These are phyloP conservation scores for Nephelium lappaceum DNA, from an alignment of 345 rosid genomes.

Conservation along the genomic window DNA sequence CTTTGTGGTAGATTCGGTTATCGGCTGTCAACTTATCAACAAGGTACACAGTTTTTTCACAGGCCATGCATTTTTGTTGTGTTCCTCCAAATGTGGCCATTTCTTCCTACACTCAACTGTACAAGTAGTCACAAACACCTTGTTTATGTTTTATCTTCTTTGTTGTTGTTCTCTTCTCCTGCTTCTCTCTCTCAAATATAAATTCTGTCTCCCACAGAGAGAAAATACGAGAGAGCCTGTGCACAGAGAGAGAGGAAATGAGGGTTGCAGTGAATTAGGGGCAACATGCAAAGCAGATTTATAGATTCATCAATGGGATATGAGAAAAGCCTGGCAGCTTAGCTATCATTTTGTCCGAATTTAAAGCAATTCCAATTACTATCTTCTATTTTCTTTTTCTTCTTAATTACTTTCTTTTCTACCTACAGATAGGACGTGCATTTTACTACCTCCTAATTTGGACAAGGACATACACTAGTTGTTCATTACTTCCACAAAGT, in stretches of 20 bases:
- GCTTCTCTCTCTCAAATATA: not conserved
- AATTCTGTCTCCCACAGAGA: not conserved
- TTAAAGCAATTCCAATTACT: conserved; percentile 31
- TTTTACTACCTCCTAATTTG: not conserved
- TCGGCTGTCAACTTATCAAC: conserved; percentile 60
- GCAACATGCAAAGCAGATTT: conserved; percentile 22
- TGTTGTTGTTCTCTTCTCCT: not conserved
- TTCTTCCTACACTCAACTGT: not conserved
- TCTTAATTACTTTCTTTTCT: not conserved
- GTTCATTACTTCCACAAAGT: too few relatives aligned
- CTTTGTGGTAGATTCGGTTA: conserved; percentile 54
- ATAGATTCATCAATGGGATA: conserved; percentile 24
- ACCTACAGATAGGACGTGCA: not conserved
- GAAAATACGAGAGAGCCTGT: not conserved
- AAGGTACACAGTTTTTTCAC: conserved; percentile 63
- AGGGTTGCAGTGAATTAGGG: conserved; percentile 33
- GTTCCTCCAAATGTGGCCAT: conserved; percentile 53
- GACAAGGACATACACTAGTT: not conserved
- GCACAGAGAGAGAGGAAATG: not conserved
- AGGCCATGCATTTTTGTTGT: conserved; percentile 60
- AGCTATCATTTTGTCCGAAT: conserved; percentile 33
- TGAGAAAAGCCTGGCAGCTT: conserved; percentile 13
- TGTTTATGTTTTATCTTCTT: not conserved
- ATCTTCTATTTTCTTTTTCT: not conserved
- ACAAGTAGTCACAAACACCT: not conserved